These are phyloP conservation scores for Letharia columbiana DNA, from an alignment of 495 filamentous ascomycete genomes.

Conservation along the genomic window DNA sequence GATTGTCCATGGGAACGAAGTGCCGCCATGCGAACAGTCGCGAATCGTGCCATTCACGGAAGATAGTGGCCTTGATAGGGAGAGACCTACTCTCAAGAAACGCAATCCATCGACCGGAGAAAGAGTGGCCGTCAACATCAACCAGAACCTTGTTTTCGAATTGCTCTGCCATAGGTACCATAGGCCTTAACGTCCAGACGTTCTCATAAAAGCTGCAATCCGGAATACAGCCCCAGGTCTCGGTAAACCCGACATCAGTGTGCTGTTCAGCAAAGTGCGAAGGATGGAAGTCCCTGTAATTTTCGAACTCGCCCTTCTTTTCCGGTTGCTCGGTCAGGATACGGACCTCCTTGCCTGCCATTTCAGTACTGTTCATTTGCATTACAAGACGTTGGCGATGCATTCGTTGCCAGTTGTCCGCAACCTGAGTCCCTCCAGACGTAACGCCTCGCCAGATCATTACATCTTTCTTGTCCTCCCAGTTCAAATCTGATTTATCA, in stretches of 20 bases:
- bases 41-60: slow-evolving; percentile 68
- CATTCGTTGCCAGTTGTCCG: slow-evolving; percentile 57
- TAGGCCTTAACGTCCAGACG: slow-evolving; percentile 27
- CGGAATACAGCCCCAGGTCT: slow-evolving; percentile 34
- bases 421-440: slow-evolving; percentile 55
- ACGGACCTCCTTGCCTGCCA: slow-evolving; percentile 31
- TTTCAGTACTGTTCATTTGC: slow-evolving; percentile 57
- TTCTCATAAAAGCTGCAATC: slow-evolving; percentile 38
- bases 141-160: slow-evolving; percentile 54
- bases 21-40: slow-evolving; percentile 63
- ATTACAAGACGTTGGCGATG: slow-evolving; percentile 66
- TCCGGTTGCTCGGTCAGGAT: slow-evolving; percentile 28
- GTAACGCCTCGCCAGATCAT: slow-evolving; percentile 66
- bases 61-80: slow-evolving; percentile 64
- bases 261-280: slow-evolving; percentile 33
- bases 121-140: slow-evolving; percentile 66
- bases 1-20: slow-evolving; percentile 79
- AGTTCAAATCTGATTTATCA: slow-evolving; percentile 36
- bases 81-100: slow-evolving; percentile 57
- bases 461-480: slow-evolving; percentile 47
- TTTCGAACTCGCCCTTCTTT: slow-evolving; percentile 26
- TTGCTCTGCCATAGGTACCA: slow-evolving; percentile 38
- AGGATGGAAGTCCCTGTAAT: slow-evolving; percentile 30
- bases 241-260: slow-evolving; percentile 39
- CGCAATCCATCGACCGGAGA: slow-evolving; percentile 61